Base-by-base conservation (phyloP, 2,329 filamentous ascomycete species). In the Penicillium sclerotiorum region DNA sequence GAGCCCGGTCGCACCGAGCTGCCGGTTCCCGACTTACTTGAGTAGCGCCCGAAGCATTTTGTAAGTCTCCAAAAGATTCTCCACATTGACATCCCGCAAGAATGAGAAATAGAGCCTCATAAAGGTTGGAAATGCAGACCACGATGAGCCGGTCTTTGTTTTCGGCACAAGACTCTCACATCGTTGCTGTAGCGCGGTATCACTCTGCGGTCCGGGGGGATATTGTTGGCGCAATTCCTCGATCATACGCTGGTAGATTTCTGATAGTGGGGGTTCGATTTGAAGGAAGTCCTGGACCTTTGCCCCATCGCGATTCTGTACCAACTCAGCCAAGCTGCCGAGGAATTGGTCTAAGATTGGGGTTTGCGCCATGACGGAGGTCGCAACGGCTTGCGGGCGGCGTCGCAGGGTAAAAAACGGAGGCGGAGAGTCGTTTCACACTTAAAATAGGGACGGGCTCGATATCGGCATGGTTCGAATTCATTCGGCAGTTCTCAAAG, bases 81-180 rank as follows among this genome's bases (percentile, higher is more conserved):
- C 82, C 42, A 88, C 85, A 61, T 95, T 80, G 25, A 93, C 85
- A 63, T 95, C 89, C 48, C 91, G 79, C 77, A 93, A 83, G 61
- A 92, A 95, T 37, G 81, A 77, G 56, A 96, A 78, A 64, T 95
- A 96, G 42, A 90, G 84, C 61, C 84, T 87, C 69, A 95, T 83
- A 64, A 96, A 95, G 2, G 84, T 80, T 42, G 87, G 77, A 66
- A 96, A 90, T 1, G 87, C 83, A 0, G 84, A 82, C 90, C 90
- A 95, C 0, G 86, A 81, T 35, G 80, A 84, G 55, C 82, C 78
- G 1, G 84, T 86, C 44, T 88, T 83, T 0, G 78, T 76, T 2
- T 83, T 80, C 35, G 86, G 85, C 1, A 93, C 77, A 9, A 80
- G 74, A 38, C 77, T 78, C 50, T 86, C 83, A 55, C 90, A 83